Evolutionary conservation across 495 filamentous ascomycete species (phyloP).

Genomic region (Penicillium pancosmium): DNA sequence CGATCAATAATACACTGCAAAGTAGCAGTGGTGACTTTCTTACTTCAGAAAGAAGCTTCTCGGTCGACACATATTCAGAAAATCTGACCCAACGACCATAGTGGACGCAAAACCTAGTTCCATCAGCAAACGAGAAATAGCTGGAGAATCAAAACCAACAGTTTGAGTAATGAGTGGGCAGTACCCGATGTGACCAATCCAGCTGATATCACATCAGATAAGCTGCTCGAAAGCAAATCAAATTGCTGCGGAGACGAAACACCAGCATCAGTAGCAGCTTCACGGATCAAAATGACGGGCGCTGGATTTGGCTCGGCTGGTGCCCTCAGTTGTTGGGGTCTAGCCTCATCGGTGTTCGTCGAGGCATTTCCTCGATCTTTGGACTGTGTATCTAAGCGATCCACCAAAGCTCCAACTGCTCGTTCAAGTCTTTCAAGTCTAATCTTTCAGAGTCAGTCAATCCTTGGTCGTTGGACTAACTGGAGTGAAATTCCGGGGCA

Average conservation of each 20-base stretch:
- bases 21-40: conserved; percentile 7
- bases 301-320: conserved; percentile 2
- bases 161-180: conserved; percentile 1
- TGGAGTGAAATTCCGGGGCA: background rate
- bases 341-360: background rate
- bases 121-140: background rate
- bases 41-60: background rate
- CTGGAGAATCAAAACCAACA: background rate
- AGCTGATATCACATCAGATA: conserved; percentile 7
- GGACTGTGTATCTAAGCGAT: conserved; percentile 5
- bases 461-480: background rate
- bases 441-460: background rate
- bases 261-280: conserved; percentile 7
- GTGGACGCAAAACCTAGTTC: conserved; percentile 1
- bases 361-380: background rate
- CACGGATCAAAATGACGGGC: conserved; percentile 8
- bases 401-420: conserved; percentile 1
- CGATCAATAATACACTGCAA: conserved; percentile 7
- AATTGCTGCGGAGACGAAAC: background rate
- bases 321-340: background rate
- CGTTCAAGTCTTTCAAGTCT: conserved; percentile 5
- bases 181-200: conserved; percentile 1
- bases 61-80: conserved; percentile 4
- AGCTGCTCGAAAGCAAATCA: background rate
- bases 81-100: conserved; percentile 10